Evolutionary conservation across 306 rosid genomes (phyloP).

Genomic region (Medicago lupulina): DNA sequence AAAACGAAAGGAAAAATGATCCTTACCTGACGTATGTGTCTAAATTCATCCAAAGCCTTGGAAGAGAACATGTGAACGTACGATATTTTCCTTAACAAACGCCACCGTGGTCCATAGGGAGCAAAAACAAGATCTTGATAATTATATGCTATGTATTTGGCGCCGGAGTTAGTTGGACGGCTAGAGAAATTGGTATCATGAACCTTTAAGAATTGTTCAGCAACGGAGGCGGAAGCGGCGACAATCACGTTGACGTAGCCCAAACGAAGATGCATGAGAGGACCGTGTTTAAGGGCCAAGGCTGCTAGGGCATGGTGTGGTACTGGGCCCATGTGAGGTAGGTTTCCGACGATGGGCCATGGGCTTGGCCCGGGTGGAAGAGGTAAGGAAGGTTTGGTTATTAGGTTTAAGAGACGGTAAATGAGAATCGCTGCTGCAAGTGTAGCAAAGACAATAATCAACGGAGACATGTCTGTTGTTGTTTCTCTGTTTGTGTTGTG

Average conservation of each 20-base stretch:
- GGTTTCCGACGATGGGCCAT: conserved; percentile 26
- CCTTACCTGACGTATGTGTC: neutral
- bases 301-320: conserved; percentile 1
- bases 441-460: neutral
- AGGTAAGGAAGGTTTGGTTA: conserved; percentile 1
- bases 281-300: conserved; percentile 1
- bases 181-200: conserved; percentile 14
- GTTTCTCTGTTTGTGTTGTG: neutral
- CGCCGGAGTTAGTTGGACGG: conserved; percentile 17
- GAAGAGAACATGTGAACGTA: conserved; percentile 9
- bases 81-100: neutral
- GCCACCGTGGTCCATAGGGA: conserved; percentile 16
- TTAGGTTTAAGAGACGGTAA: neutral
- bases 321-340: conserved; percentile 20
- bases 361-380: conserved; percentile 20
- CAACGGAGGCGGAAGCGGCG: neutral
- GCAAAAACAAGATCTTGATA: conserved; percentile 24
- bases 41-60: conserved; percentile 11
- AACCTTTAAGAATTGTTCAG: conserved; percentile 10
- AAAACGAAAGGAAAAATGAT: neutral
- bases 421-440: conserved; percentile 5
- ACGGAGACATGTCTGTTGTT: neutral
- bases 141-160: neutral
- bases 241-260: neutral
- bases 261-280: conserved; percentile 20